A percentile compares a stretch with the other conserved stretches of the same genome.
Evolutionary conservation across 257 asterid genomes (phyloP).

Genomic region (Nicotiana paniculata): DNA sequence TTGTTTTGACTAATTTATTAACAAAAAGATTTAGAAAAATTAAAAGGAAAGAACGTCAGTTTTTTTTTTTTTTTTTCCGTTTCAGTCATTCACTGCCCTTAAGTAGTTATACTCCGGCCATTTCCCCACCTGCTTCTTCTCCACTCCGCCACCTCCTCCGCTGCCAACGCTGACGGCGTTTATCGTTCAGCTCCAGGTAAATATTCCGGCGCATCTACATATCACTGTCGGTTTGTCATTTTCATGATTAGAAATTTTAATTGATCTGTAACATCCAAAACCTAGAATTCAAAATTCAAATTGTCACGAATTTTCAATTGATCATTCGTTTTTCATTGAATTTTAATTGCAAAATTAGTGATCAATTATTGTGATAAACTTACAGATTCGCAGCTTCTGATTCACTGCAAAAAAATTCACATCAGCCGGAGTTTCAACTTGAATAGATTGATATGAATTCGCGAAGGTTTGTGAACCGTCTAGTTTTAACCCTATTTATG

Average conservation of each 20-base stretch:
- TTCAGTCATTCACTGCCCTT: background rate
- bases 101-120: background rate
- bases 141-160: no score
- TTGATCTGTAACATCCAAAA: background rate
- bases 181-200: background rate
- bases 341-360: background rate
- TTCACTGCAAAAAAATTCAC: background rate
- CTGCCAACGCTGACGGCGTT: no score
- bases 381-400: background rate
- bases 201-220: background rate
- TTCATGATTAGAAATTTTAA: background rate
- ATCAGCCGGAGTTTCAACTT: background rate
- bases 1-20: background rate
- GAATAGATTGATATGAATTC: background rate
- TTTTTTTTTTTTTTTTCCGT: background rate
- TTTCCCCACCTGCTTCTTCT: background rate
- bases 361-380: background rate
- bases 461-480: background rate
- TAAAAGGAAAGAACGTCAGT: background rate
- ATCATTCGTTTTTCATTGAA: background rate
- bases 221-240: no score
- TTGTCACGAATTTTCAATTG: background rate
- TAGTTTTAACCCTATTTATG: background rate
- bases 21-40: no score
- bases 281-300: background rate